phyloP scores from a whole-genome alignment of 306 rosid genomes.

The Ziziphus jujuba region DNA sequence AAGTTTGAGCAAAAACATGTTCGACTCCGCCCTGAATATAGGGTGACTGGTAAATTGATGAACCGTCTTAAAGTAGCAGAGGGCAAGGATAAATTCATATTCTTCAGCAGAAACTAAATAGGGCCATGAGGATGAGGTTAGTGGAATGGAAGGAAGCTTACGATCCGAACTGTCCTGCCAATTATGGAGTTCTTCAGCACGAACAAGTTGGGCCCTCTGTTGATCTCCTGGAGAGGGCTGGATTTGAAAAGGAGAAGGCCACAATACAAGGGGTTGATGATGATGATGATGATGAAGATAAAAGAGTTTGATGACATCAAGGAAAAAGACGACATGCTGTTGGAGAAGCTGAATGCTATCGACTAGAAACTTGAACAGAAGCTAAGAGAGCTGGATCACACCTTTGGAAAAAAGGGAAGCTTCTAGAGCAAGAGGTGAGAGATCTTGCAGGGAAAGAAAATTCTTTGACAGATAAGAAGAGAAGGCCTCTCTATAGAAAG shows the following conservation, averaged over 20 bases:
- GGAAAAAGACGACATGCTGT: slow-evolving; percentile 72
- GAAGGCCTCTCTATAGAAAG: slow-evolving; percentile 79
- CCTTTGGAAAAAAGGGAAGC: slow-evolving; percentile 93
- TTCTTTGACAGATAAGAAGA: slow-evolving; percentile 78
- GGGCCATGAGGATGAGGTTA: slow-evolving; percentile 82
- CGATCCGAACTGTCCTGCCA: slow-evolving; percentile 86
- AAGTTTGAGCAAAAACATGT: slow-evolving; percentile 81
- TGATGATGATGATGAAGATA: slow-evolving; percentile 54
- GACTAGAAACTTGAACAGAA: slow-evolving; percentile 85
- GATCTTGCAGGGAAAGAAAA: slow-evolving; percentile 97
- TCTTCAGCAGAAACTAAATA: slow-evolving; percentile 75
- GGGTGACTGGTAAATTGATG: slow-evolving; percentile 86
- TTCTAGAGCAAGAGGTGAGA: slow-evolving; percentile 85
- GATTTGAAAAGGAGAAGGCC: slow-evolving; percentile 50
- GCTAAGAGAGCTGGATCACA: slow-evolving; percentile 79
- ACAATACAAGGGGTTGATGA: slow-evolving; percentile 36
- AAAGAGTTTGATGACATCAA: slow-evolving; percentile 88
- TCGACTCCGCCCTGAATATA: slow-evolving; percentile 60
- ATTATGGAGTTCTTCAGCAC: slow-evolving; percentile 66
- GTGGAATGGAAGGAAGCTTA: slow-evolving; percentile 84
- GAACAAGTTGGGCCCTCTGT: slow-evolving; percentile 44
- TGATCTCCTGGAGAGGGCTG: slow-evolving; percentile 51
- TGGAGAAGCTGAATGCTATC: slow-evolving; percentile 76
- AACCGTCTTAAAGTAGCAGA: slow-evolving; percentile 75
- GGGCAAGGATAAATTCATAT: slow-evolving; percentile 74